These are phyloP conservation scores for Kwoniella sp. DNA, from an alignment of 768 basidiomycete species.

Conservation along the genomic window DNA sequence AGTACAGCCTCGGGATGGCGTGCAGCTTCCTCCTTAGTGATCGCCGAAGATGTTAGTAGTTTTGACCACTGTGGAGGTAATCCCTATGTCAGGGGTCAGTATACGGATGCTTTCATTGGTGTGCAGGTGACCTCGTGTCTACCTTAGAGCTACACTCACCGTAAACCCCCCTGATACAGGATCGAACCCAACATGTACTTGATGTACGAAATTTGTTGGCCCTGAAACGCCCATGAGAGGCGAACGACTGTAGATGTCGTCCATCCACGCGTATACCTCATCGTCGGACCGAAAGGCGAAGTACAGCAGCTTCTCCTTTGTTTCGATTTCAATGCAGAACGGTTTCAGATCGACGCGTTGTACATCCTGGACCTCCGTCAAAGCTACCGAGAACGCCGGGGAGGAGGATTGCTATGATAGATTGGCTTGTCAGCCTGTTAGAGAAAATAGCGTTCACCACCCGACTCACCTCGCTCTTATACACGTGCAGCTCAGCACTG, in stretches of 20 bases:
- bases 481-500: conserved; percentile 71
- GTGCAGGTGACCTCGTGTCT: too few species aligned
- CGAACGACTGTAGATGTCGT: conserved; percentile 88
- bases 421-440: background rate
- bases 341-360: conserved; percentile 91
- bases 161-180: conserved; percentile 90
- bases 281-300: conserved; percentile 62
- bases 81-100: conserved; percentile 57
- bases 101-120: background rate
- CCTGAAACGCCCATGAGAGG: conserved; percentile 89
- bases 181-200: conserved; percentile 97
- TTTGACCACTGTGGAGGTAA: conserved; percentile 97
- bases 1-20: conserved; percentile 95
- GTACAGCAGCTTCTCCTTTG: conserved; percentile 80
- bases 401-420: conserved; percentile 21
- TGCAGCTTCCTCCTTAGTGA: conserved; percentile 95
- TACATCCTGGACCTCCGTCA: conserved; percentile 70
- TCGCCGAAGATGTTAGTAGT: conserved; percentile 91
- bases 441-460: background rate
- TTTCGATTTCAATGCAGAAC: conserved; percentile 83
- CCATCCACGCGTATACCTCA: conserved; percentile 97
- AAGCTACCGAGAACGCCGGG: conserved; percentile 54
- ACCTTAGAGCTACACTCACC: too few species aligned
- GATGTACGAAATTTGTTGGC: conserved; percentile 97
- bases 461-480: conserved; percentile 80